These are phyloP conservation scores for Heteromeles arbutifolia DNA, from an alignment of 306 rosid genomes.

Conservation along the genomic window DNA sequence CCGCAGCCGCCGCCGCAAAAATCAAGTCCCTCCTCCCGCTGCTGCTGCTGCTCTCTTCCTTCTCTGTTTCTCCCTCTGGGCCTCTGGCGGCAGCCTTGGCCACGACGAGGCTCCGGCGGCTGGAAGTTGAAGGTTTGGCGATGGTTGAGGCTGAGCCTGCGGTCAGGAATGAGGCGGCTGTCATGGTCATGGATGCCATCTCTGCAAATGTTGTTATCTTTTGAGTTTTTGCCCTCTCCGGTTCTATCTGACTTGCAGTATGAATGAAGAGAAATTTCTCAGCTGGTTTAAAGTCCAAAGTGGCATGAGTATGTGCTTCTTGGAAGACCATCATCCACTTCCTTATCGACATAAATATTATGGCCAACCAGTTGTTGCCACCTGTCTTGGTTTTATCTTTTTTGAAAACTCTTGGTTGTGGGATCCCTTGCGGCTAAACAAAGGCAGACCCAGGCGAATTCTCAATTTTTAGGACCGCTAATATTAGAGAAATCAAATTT, in stretches of 20 bases:
- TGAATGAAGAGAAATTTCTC: background rate
- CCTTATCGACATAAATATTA: slow-evolving; percentile 27
- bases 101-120: slow-evolving; percentile 24
- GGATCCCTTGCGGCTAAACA: background rate
- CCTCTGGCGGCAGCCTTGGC: slow-evolving; percentile 38
- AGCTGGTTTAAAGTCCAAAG: slow-evolving; percentile 10
- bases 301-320: background rate
- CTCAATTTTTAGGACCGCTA: background rate
- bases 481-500: no score
- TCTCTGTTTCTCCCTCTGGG: slow-evolving; percentile 14
- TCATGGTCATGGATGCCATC: slow-evolving; percentile 57
- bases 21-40: slow-evolving; percentile 53
- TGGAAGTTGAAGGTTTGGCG: slow-evolving; percentile 10
- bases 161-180: slow-evolving; percentile 32
- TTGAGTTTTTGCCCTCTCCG: background rate
- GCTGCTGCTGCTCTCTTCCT: slow-evolving; percentile 15
- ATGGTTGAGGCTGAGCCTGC: slow-evolving; percentile 17
- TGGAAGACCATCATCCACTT: slow-evolving; percentile 24
- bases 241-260: background rate
- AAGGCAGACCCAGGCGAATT: background rate
- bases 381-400: slow-evolving; percentile 28
- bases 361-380: slow-evolving; percentile 28
- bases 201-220: background rate
- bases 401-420: background rate
- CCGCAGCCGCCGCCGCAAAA: slow-evolving; percentile 37